A percentile compares a stretch with the other conserved stretches of the same genome.
These are phyloP conservation scores for Sporothrix globosa DNA, from an alignment of 2,329 filamentous ascomycete genomes.

Conservation along the genomic window DNA sequence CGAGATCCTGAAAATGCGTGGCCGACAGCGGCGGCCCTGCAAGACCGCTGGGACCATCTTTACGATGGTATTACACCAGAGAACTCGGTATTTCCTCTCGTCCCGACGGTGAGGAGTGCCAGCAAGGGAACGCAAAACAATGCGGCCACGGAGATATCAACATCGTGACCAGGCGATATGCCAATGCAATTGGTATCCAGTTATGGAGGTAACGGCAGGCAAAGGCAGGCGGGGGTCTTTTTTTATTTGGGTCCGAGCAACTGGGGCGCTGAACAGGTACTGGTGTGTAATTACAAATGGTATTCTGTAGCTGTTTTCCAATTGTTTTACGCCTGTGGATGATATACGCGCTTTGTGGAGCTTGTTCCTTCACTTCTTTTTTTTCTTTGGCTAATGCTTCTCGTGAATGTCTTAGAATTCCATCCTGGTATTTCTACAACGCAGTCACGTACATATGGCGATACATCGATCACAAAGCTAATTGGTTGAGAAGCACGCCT, in stretches of 20 bases:
- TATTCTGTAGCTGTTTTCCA: no score
- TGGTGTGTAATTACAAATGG: no score
- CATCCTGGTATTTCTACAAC: no score
- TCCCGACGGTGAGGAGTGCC: slow-evolving; percentile 8
- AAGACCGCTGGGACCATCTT: slow-evolving; percentile 55
- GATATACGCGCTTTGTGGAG: no score
- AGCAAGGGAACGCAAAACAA: neutral
- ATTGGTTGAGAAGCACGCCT: slow-evolving; percentile 15
- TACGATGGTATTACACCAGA: slow-evolving; percentile 52
- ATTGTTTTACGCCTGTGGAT: no score
- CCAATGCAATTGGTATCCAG: neutral
- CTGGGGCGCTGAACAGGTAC: no score
- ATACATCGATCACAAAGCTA: neutral
- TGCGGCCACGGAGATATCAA: neutral
- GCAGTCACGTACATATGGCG: no score
- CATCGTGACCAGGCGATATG: neutral
- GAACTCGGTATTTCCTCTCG: slow-evolving; percentile 15
- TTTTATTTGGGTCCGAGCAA: no score
- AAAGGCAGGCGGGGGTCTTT: no score
- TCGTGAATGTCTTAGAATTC: no score
- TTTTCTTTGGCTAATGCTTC: no score
- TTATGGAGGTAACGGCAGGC: neutral
- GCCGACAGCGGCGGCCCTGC: slow-evolving; percentile 51
- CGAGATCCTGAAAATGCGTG: slow-evolving; percentile 55
- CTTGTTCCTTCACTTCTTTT: no score